These are phyloP conservation scores for Eudorina sp. DNA, from an alignment of 139 green algal genomes.

Conservation along the genomic window DNA sequence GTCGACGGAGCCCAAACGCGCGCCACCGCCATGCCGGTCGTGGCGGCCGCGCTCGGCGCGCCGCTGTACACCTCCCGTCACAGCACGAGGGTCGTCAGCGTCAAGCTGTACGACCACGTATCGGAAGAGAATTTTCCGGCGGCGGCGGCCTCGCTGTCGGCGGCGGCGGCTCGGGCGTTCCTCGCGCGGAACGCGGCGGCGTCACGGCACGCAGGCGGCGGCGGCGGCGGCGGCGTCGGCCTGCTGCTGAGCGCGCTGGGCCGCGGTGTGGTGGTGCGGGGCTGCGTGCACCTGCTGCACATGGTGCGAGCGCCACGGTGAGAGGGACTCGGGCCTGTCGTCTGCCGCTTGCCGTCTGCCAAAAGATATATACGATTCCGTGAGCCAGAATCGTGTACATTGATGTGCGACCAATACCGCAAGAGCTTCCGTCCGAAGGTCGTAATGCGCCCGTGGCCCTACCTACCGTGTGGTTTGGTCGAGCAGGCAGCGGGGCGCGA, in stretches of 20 bases:
- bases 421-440: too few species aligned
- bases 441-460: too few species aligned
- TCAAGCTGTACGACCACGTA: not conserved
- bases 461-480: too few species aligned
- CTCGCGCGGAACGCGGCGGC: not conserved
- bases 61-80: not conserved
- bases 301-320: not conserved
- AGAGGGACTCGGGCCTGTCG: too few species aligned
- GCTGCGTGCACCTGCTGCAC: constrained; percentile 17
- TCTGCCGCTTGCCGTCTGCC: too few species aligned
- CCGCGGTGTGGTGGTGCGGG: constrained; percentile 2
- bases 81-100: not conserved
- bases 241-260: not conserved
- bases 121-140: not conserved
- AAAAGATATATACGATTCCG: too few species aligned
- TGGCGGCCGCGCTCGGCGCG: too few species aligned
- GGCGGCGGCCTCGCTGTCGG: not conserved
- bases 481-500: too few species aligned
- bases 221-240: not conserved
- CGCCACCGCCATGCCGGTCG: too few species aligned
- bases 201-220: not conserved
- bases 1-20: too few species aligned
- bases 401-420: too few species aligned
- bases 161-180: not conserved
- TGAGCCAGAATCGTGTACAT: too few species aligned